Base-by-base conservation (phyloP, 139 green algal genomes). In the Chlorella sp. region DNA sequence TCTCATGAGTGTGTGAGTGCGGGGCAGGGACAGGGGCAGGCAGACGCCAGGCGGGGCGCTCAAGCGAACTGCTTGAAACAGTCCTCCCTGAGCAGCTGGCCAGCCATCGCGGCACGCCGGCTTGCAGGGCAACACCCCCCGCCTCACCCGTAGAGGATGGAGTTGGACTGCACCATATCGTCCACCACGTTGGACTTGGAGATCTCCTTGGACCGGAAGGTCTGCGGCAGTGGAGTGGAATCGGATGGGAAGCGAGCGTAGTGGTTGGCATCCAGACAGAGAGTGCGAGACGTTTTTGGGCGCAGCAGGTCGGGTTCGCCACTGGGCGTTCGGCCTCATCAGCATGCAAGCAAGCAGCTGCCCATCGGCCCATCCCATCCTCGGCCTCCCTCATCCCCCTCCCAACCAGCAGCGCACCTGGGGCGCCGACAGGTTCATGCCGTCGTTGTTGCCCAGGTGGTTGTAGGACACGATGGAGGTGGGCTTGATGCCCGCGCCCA, bases 371-470 rank as follows among this genome's bases (percentile, higher is more conserved):
- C 65, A 72, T 38, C 30, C 17, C 0, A 9, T 41, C 32, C 65
- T 41, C 65, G 1, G 30, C 65, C 65, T 3, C 19, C 3, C 20
- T 14, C 6, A 28, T 14, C 19, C 56, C 32, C 22, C 65, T 41
- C 65, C 1, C 65, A 72, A 32, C 30, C 22, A 68, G 1, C 41
- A 32, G 8, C n/a, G 8, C 70, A 77, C 70, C 70, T 77, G 70
- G 3, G 97, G 97, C 30, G 97, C 97, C 3, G 87, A 95, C 30
- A 99, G 93, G 93, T 99, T 99, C 85, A 96, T 94, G 78, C 97
- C 97, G 87, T 99, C 97, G 87, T 99, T 99, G 94, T 99, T 99
- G 81, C 97, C 97, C 68, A 99, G 90, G 88, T 99, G 97, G 91
- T 99, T 99, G 93, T 99, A 99, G 36, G 90, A 96, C 44, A 99